Evolutionary conservation across 306 rosid species (phyloP).

Genomic region (Luffa acutangula): DNA sequence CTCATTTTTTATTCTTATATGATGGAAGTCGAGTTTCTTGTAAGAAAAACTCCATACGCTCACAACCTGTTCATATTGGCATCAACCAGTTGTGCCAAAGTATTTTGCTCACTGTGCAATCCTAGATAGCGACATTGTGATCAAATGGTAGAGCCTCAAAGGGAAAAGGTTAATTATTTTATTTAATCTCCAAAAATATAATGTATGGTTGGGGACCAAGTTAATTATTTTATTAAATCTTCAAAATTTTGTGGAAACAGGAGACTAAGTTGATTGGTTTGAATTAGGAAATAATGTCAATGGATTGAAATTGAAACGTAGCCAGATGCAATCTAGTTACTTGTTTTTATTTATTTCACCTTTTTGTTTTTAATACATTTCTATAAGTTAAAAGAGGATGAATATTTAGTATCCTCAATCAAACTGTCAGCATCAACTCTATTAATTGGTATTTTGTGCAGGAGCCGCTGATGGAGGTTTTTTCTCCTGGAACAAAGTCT

Average conservation of each 20-base stretch:
- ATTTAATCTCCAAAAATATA: neutral
- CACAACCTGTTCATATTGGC: too few species aligned
- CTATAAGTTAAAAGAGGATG: neutral
- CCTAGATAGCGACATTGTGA: neutral
- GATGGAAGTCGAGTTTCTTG: too few species aligned
- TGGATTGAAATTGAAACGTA: neutral
- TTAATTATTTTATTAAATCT: neutral
- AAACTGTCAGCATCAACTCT: neutral
- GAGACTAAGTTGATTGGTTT: neutral
- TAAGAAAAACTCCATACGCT: too few species aligned
- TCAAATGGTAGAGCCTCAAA: neutral
- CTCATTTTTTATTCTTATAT: too few species aligned
- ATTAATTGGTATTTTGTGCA: constrained; percentile 24
- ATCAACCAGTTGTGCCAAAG: too few species aligned
- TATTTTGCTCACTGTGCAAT: too few species aligned
- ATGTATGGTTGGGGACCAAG: neutral
- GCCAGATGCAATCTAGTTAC: neutral
- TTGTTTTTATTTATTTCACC: neutral
- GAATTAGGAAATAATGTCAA: neutral
- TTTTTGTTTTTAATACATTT: neutral
- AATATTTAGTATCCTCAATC: neutral
- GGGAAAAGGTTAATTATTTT: neutral
- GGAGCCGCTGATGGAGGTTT: constrained; percentile 98
- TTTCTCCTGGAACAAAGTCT: constrained; percentile 90
- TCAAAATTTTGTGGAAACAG: neutral